Evolutionary conservation across 352 stramenopile species (phyloP).

Genomic region (Phytophthora cactorum): DNA sequence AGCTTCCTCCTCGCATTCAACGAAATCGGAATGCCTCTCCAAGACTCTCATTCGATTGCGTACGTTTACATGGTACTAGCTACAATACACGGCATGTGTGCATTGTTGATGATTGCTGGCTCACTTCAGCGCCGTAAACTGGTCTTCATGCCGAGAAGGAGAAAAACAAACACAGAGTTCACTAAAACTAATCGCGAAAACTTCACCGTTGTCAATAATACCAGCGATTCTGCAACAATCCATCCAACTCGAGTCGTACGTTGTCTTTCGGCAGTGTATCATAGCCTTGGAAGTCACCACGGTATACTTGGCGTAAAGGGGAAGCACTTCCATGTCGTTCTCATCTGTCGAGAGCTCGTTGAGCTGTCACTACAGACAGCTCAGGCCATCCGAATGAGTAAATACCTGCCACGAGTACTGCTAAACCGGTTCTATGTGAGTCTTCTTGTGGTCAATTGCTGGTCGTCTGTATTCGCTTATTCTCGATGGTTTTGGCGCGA

Average conservation of each 20-base stretch:
- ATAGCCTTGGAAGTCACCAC: background rate
- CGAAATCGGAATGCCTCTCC: constrained; percentile 19
- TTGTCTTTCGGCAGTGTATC: constrained; percentile 7
- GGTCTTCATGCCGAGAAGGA: constrained; percentile 3
- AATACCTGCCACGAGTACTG: constrained; percentile 25
- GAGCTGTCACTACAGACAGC: constrained; percentile 25
- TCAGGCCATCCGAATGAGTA: constrained; percentile 38
- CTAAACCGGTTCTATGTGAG: constrained; percentile 43
- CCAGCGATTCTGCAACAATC: background rate
- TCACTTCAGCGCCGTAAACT: constrained; percentile 15
- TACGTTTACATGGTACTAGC: constrained; percentile 29
- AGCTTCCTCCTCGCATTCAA: constrained; percentile 21
- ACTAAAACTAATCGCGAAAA: background rate
- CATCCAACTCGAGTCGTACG: background rate
- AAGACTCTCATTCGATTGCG: constrained; percentile 21
- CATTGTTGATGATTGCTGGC: constrained; percentile 16
- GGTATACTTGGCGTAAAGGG: constrained; percentile 20
- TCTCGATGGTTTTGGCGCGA: constrained; percentile 23
- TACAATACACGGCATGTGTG: constrained; percentile 17
- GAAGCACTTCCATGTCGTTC: constrained; percentile 24
- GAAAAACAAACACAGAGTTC: background rate
- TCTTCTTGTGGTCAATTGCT: constrained; percentile 41
- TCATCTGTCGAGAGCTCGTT: constrained; percentile 23
- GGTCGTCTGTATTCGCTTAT: constrained; percentile 27
- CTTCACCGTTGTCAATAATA: background rate